Evolutionary conservation across 306 rosid species (phyloP), one percentile per base, ranked within the genome.

Genomic region (Castanospermum australe): DNA sequence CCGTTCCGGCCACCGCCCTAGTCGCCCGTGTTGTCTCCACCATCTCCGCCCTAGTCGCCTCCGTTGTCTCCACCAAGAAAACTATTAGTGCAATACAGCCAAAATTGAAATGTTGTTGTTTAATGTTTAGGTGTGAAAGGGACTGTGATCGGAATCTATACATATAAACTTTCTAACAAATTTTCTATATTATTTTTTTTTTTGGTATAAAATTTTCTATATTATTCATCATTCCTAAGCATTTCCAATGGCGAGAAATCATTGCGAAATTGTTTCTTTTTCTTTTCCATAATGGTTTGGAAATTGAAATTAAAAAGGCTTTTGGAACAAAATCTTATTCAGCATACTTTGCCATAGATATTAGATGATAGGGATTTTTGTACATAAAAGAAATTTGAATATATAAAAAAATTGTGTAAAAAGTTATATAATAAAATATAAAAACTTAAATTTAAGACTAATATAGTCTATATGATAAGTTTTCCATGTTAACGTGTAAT

Each of bases 81-180:
- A 21, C 30, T 18, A 64, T 15, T 1, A 2, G 6, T 45, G 6
- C 14, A 47, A 14, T 57, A 11, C 38, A 5, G 21, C 15, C 54
- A 71, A 42, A 22, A 25, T n/a, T 73, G 12, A 41, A 41, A n/a
- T 59, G 15, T 47, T 62, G 15, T 47, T 62, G 12, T 67, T 45
- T 2, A 48, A 30, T 6, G 18, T 64, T 64, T n/a, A 51, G 22
- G 79, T 75, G 80, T 69, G 82, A 45, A 62, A 42, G 60, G 21
- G 47, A 5, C 4, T 28, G 2, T 5, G 17, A 6, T 66, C 1
- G 13, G 68, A 54, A 77, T 77, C 75, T 51, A 51, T 1, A 36
- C 41, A 1, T 38, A 1, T 39, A 12, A 67, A 8, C 24, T 24
- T 67, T 42, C 13, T 42, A 11, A 36, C 32, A 0, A 60, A 60